A percentile compares a stretch with the other conserved stretches of the same genome.
Evolutionary conservation across 805 yeast species (phyloP).

Genomic region (Starmerella bombicola): DNA sequence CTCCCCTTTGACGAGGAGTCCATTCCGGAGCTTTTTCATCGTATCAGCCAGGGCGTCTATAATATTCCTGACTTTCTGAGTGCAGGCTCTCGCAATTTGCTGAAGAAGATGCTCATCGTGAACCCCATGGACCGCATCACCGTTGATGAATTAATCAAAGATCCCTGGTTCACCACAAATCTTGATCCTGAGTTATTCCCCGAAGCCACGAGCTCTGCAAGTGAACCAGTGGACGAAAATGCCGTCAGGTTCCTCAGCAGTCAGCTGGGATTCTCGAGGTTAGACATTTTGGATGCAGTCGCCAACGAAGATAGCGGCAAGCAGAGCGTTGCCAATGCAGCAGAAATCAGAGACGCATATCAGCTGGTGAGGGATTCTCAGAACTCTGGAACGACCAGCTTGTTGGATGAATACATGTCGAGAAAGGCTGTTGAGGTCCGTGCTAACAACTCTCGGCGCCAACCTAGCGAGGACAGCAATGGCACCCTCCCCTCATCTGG

Average conservation of each 20-base stretch:
- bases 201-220: conserved; percentile 29
- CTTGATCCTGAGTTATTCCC: conserved; percentile 71
- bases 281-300: conserved; percentile 61
- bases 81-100: conserved; percentile 67
- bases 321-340: conserved; percentile 34
- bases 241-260: conserved; percentile 60
- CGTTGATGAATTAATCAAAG: conserved; percentile 81
- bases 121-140: conserved; percentile 90
- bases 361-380: conserved; percentile 66
- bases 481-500: neutral
- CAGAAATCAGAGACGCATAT: conserved; percentile 80
- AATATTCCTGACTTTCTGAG: conserved; percentile 78
- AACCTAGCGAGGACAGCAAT: neutral
- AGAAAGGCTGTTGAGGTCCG: conserved; percentile 13
- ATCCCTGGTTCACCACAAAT: conserved; percentile 80
- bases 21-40: conserved; percentile 86
- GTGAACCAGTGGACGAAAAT: conserved; percentile 46
- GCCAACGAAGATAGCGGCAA: conserved; percentile 27
- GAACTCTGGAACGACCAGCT: conserved; percentile 29
- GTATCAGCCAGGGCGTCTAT: conserved; percentile 85
- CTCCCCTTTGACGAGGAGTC: conserved; percentile 94
- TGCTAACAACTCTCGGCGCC: conserved; percentile 7
- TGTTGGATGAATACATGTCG: conserved; percentile 21
- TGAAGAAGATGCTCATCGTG: conserved; percentile 85
- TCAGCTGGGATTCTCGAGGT: conserved; percentile 82